Conservation (phyloP, 2,329 filamentous ascomycete genomes). For the Dothideomycetidae sp. region DNA sequence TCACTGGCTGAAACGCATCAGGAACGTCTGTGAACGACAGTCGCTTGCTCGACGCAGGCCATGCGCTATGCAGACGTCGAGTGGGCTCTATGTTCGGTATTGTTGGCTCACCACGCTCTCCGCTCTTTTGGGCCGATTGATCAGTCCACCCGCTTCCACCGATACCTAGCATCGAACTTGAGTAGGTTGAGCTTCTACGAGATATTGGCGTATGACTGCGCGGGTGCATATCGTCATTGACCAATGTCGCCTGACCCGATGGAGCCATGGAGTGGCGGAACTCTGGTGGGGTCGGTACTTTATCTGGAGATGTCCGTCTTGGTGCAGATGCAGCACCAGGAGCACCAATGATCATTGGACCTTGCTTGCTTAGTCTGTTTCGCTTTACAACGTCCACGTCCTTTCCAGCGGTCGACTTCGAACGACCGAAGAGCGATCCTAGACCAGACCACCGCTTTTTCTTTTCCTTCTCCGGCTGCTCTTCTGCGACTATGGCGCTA, state of each 20-base stretch:
- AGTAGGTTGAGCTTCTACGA: slow-evolving; percentile 1
- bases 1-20: slow-evolving; percentile 7
- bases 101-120: not conserved
- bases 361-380: slow-evolving; percentile 8
- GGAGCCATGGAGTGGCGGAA: not conserved
- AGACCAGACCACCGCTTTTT: slow-evolving; percentile 34
- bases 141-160: too few relatives aligned
- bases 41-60: slow-evolving; percentile 2
- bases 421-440: slow-evolving; percentile 30
- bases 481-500: slow-evolving; percentile 13
- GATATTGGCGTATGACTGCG: slow-evolving; percentile 5
- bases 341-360: slow-evolving; percentile 8
- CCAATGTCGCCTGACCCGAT: slow-evolving; percentile 5
- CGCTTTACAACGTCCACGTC: not conserved
- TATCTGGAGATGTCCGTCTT: slow-evolving; percentile 5
- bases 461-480: slow-evolving; percentile 16
- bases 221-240: slow-evolving; percentile 5
- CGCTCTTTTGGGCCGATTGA: too few relatives aligned
- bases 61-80: slow-evolving; percentile 4
- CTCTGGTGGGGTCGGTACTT: slow-evolving; percentile 1
- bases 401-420: slow-evolving; percentile 21
- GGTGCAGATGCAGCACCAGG: too few relatives aligned
- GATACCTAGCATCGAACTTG: not conserved
- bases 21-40: slow-evolving; percentile 7
- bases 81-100: slow-evolving; percentile 2